Evolutionary conservation across 495 filamentous ascomycete genomes (phyloP), one percentile per base, ranked within the genome.

Genomic region (Tuber microsphaerosporum): DNA sequence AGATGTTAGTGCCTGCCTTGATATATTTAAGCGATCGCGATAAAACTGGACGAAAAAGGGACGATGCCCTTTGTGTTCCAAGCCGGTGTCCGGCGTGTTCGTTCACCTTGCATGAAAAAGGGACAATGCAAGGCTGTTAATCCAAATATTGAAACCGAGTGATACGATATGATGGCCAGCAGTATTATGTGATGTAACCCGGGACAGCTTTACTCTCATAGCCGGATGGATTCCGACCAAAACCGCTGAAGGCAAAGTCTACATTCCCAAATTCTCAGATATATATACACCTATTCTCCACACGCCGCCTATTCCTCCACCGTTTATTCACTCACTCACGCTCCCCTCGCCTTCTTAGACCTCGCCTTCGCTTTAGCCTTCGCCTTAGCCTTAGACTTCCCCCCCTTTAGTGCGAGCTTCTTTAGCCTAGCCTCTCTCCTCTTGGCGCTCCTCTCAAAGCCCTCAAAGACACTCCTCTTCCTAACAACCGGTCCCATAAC

Each of bases 401-500:
- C 80, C 71, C 79, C 77, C 72, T 81, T 81, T 65, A 77, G 22
- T 1, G 72, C 70, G 70, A 77, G 42, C 45, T 77, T 75, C 75
- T 75, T 81, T 74, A 76, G 51, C 70, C 75, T 77, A 19, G 77
- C 61, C 19, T 56, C 61, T 39, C 75, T 81, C 70, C 78, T 75
- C 71, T 77, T 74, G 2, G 71, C 77, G 5, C 56, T 65, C 56
- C 26, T 65, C 56, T 65, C 26, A 12, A 65, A 65, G n/a, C 56
- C 56, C 4, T 81, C 78, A 2, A 77, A 46, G 26, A 73, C 75
- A 10, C 77, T 73, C 48, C 77, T 79, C 75, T 79, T 82, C 65
- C 75, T 79, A 19, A 82, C 73, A 26, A 83, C 70, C 65, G 79
- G 78, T 0, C 75, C 75, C 80, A 82, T 82, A 71, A 77, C 80